Evolutionary conservation across 495 filamentous ascomycete species (phyloP), one percentile per base, ranked within the genome.

Genomic region (Parathielavia hyrcaniae): DNA sequence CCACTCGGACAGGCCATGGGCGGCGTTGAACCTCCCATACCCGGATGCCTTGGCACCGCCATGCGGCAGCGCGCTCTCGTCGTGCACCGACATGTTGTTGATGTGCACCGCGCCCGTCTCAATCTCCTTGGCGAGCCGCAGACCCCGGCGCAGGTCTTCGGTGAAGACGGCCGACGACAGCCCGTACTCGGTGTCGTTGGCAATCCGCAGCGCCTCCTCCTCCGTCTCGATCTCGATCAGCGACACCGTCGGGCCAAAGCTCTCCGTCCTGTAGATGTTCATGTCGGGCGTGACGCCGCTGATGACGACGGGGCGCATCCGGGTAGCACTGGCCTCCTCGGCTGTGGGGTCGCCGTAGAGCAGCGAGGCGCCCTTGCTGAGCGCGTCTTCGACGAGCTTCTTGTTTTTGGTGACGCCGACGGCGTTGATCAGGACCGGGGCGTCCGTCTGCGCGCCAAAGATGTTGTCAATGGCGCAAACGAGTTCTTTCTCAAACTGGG

Each of bases 111-210:
- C 86, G 26, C 92, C 92, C 12, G 86, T 85, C 72, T 92, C 83
- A 44, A 96, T 82, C 66, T 82, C 75, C 67, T 80, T 85, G 47
- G 90, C 83, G 34, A 95, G 75, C 49, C 86, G 80, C 64, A 96
- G 81, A 14, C 85, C 91, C 62, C 80, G 71, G 53, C 86, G 84
- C 59, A 93, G 66, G 63, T 96, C 81, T 68, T 83, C 83, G 3
- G 90, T 95, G 70, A 96, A 96, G 44, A 97, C 85, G n/a, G 89
- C 88, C 5, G 88, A 84, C 4, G 83, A 83, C 7, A 96, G 84
- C 23, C 91, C 91, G 45, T 93, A 83, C 59, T 87, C 81, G 35
- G 90, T 93, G 60, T 86, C 75, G 72, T 96, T 97, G 14, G 91
- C 91, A 46, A 91, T 80, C 50, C 68, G 63, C 52, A 96, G 72